Base-by-base conservation (phyloP, 202 grass and related monocot genomes). In the Saccharum hybrid region DNA sequence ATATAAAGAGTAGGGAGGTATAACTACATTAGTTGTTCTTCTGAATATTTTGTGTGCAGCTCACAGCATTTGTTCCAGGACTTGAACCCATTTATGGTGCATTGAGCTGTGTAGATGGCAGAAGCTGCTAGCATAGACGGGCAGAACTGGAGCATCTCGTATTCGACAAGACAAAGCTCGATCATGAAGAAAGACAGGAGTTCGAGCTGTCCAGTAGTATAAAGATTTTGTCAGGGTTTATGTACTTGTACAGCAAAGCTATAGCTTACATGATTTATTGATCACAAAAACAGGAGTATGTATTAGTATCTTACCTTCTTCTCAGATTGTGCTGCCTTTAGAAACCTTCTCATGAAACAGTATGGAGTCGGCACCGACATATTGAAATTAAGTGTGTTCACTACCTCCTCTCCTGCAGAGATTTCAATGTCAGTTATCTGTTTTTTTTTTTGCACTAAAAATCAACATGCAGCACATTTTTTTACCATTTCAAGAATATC, bases 331-430 rank as follows among this genome's bases (percentile, higher is more conserved):
- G 96, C 90, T 71, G 85, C 89, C 87, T 95, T 95, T 26, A 95
- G 89, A 76, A 93, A 98, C 81, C 92, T 93, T 57, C 84, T 93
- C 96, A 98, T 93, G 74, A 98, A 95, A 79, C 87, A 92, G 63
- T 90, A 98, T 52, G 90, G 90, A 26, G 96, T 98, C 1, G 90
- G 96, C 19, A 98, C 92, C 0, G 96, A 98, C 96, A 98, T 87
- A 71, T 91, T 88, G 66, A 98, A 98, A 43, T 90, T 79, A 1
- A 98, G 79, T 36, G 87, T 93, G 39, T 93, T 91, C 1, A 92
- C 74, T 18, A 98, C 72, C 83, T 80, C 26, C 89, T 93, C 85
- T 98, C 92, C 96, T 98, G 92, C 7, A 75, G 7, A 75, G 75
- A 81, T 48, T 30, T 37, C 7, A 68, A 49, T 60, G 71, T 84